Evolutionary conservation across 169 alveolate genomes (phyloP), one percentile per base, ranked within the genome.

Genomic region (Plasmodium berghei): DNA sequence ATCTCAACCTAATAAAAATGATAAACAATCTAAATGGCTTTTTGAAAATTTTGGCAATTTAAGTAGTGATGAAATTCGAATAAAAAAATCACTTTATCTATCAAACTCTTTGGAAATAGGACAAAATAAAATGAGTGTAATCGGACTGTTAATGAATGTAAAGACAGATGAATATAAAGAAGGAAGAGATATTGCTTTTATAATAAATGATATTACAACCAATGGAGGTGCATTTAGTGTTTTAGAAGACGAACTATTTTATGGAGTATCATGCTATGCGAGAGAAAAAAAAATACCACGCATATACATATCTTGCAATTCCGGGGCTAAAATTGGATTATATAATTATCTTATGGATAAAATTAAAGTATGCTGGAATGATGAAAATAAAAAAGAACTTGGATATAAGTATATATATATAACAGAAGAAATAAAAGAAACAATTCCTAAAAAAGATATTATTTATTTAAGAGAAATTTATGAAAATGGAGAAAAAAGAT

Each of bases 291-390:
- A 96, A 71, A 63, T 95, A 6, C 98, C 97, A 0, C 93, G 97
- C 18, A 87, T 95, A 46, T 95, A 92, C 80, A 93, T 95, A 48
- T 95, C 97, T 1, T 93, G 95, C 85, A 95, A 95, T 89, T 91
- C 95, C 46, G 98, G 98, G 24, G 97, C 97, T 0, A 87, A 97
- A 49, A 94, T 96, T 62, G 97, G 97, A 5, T 58, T 96, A 88
- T 95, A 94, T 40, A 94, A 89, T 45, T 94, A 88, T 56, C 69
- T 96, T 52, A 92, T 88, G 91, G 92, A 74, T 24, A 87, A 90
- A 75, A 66, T 93, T 72, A 85, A 89, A 71, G 92, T 95, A 22
- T 93, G 89, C 55, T 92, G 94, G 94, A 86, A 85, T 48, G 93
- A 93, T 86, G 93, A 93, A n/a, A 40, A 93, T 9, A 89, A 95